Base-by-base conservation (phyloP, 331 rosid species). In the Quercus tomentella region DNA sequence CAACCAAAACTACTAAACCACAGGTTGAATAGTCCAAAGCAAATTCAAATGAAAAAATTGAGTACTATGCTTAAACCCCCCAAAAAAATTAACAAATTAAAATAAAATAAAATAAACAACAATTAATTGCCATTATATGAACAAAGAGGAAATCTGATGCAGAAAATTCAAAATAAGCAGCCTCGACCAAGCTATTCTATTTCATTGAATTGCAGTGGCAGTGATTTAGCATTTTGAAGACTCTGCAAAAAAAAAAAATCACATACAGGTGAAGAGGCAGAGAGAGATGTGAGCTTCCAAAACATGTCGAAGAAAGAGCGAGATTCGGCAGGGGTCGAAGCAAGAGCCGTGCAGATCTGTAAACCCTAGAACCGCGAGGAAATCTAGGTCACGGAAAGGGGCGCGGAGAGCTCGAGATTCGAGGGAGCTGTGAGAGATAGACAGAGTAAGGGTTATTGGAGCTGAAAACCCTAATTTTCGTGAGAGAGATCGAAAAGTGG, bases 381-480 rank as follows among this genome's bases (percentile, higher is more conserved):
- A 86, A 79, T 82, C 87, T 82, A 83, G 88, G 89, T 70, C 68
- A 66, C 56, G 25, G 52, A 80, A 49, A 43, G 58, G 73, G 43
- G 73, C 25, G 61, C 37, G 56, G 75, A 45, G 60, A 68, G 77
- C 74, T 79, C 81, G 56, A 77, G 80, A 77, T 83, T 70, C 45
- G 74, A 58, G 62, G 62, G 80, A 76, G 80, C 76, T 31, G 76
- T 69, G 60, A 30, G 58, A 72, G 63, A 43, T 41, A 76, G 67
- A 65, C 67, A 52, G 74, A 84, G 55, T 69, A 76, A 76, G 37
- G 22, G 77, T 56, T 55, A 69, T 77, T 23, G 58, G 71, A 83
- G 82, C 75, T 63, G 73, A 87, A 90, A 93, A 90, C 97, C 99
- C 99, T 94, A 93, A 83, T 80, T 89, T 28, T 37, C 37, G 52